Conservation (phyloP, 1,284 basidiomycete genomes). For the Papiliotrema nemorosa region DNA sequence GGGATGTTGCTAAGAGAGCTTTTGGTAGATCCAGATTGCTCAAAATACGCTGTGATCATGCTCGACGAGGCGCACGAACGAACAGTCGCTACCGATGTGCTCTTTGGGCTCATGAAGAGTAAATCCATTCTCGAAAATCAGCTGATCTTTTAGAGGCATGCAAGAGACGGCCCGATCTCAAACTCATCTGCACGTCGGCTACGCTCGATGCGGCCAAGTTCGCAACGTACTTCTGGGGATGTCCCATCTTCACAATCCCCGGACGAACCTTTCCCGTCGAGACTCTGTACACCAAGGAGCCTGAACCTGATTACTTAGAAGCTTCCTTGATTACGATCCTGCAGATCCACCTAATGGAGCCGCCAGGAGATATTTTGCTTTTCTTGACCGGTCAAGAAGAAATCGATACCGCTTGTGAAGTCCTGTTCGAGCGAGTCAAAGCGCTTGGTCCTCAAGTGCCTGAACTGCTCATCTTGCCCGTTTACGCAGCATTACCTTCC, state of each 20-base stretch:
- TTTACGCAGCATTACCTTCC: conserved; percentile 95
- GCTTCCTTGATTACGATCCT: conserved; percentile 97
- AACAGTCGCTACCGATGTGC: conserved; percentile 94
- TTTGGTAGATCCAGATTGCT: conserved; percentile 89
- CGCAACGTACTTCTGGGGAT: conserved; percentile 96
- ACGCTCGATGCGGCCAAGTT: conserved; percentile 99
- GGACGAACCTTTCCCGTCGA: conserved; percentile 99
- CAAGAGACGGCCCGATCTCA: conserved; percentile 88
- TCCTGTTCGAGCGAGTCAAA: conserved; percentile 96
- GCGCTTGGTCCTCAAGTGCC: conserved; percentile 95
- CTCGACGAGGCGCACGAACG: conserved; percentile 98
- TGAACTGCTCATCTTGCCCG: conserved; percentile 91
- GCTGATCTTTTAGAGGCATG: conserved; percentile 69
- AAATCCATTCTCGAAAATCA: conserved; percentile 42
- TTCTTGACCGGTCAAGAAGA: conserved; percentile 99
- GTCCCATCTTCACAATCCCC: conserved; percentile 99
- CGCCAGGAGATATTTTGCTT: conserved; percentile 90
- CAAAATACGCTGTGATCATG: conserved; percentile 93
- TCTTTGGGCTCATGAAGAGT: conserved; percentile 97
- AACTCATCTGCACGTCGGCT: conserved; percentile 96
- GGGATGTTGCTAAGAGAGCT: conserved; percentile 98
- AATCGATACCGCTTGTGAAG: conserved; percentile 96
- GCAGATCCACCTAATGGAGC: conserved; percentile 98
- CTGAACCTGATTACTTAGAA: conserved; percentile 97
- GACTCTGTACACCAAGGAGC: conserved; percentile 95